Percentiles rank a stretch among this genome's conserved stretches.
Evolutionary conservation across 208 protist genomes (phyloP).

Genomic region (Wallacemonas collosoma): DNA sequence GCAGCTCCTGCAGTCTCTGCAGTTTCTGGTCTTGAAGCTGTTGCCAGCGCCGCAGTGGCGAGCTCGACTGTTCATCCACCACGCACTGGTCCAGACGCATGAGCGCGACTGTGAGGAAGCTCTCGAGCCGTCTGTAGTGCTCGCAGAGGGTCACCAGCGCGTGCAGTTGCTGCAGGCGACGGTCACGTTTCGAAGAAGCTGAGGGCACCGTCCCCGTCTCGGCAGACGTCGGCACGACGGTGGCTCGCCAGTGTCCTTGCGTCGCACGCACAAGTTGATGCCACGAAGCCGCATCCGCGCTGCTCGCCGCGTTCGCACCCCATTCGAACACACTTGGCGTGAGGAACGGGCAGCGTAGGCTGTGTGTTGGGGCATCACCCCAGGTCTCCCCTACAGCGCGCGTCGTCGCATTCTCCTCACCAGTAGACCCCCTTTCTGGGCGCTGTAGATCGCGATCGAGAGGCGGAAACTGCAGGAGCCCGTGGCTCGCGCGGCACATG

Average conservation of each 20-base stretch:
- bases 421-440: too few relatives aligned
- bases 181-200: not conserved
- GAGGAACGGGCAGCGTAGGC: constrained; percentile 14
- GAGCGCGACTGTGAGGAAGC: constrained; percentile 48
- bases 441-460: not conserved
- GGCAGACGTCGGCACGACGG: not conserved
- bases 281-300: not conserved
- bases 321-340: not conserved
- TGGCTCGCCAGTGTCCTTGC: constrained; percentile 10
- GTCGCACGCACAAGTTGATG: not conserved
- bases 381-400: not conserved
- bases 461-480: constrained; percentile 26
- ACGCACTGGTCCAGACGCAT: constrained; percentile 27
- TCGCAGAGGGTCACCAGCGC: constrained; percentile 42
- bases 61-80: constrained; percentile 5
- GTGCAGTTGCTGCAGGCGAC: constrained; percentile 25
- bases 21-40: not conserved
- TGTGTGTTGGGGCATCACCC: not conserved
- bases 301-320: not conserved
- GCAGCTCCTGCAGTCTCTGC: not conserved
- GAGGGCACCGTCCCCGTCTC: not conserved
- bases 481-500: constrained; percentile 41
- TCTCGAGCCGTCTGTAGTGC: constrained; percentile 63
- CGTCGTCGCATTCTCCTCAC: too few relatives aligned
- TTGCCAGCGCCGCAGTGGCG: constrained; percentile 2